Evolutionary conservation across 805 yeast genomes (phyloP), one percentile per base, ranked within the genome.

Genomic region (Saturnispora hagleri): DNA sequence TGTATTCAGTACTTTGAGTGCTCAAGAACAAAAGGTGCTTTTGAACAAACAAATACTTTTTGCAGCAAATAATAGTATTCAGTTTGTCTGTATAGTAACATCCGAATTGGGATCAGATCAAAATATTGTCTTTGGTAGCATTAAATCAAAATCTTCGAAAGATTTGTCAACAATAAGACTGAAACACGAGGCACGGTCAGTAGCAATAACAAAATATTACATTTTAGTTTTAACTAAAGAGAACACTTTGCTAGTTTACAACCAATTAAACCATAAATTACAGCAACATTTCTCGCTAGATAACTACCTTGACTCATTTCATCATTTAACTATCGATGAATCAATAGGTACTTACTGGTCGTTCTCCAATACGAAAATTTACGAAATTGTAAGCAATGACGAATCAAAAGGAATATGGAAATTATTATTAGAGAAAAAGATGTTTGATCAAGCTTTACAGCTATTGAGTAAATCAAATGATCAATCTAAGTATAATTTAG

Each of bases 341-440:
- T 53, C 65, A 4, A 66, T 67, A 43, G 62, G 72, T 1, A 86
- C 98, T 0, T 86, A 72, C 58, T 93, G 99, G 99, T 66, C 86
- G 3, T 87, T 72, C 59, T 79, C 93, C 0, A 65, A 69, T 12
- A 61, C 68, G 5, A 73, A 73, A 47, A 79, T 93, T 9, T 86
- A 76, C 62, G 99, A 93, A 63, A 67, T 93, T 6, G 73, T 84
- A 9, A 70, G 87, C 12, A 75, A 75, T 35, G 76, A 84, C 60
- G 97, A 91, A 64, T 72, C 81, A 4, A 70, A 75, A 4, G 85
- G 85, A 26, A 81, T 90, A 3, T 88, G 97, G 96, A 77, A 76
- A 50, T 70, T 78, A 0, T 65, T 82, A 59, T 62, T 82, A n/a
- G 73, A 73, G 3, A 71, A 70, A 48, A 65, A 71, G 7, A 67